Conservation (phyloP, 129 eudicot species). For the Calendula officinalis region DNA sequence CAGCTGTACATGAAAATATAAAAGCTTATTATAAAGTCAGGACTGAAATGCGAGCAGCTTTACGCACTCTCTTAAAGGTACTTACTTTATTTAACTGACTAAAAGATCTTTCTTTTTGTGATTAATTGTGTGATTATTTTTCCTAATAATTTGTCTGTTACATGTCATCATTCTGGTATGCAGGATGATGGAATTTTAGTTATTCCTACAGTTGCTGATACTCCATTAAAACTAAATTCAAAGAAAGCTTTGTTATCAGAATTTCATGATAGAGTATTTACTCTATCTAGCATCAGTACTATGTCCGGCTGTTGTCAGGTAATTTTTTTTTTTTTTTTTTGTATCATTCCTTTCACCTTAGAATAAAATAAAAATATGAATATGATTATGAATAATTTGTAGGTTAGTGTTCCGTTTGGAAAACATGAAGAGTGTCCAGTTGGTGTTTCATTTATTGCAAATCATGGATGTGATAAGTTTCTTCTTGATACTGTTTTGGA, state of each 20-base stretch:
- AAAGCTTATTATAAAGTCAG: constrained; percentile 73
- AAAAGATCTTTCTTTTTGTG: neutral
- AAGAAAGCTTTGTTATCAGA: constrained; percentile 52
- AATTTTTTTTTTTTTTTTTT: constrained; percentile 13
- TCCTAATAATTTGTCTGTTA: neutral
- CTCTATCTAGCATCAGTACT: constrained; percentile 67
- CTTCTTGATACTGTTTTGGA: constrained; percentile 87
- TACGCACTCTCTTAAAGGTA: constrained; percentile 81
- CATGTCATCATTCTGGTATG: neutral
- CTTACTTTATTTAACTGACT: constrained; percentile 21
- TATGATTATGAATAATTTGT: constrained; percentile 11
- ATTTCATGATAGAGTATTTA: constrained; percentile 59
- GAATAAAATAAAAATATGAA: neutral
- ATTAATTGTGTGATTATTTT: constrained; percentile 4
- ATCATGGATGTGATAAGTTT: constrained; percentile 80
- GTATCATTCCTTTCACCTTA: neutral
- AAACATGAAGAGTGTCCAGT: constrained; percentile 58
- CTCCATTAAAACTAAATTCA: constrained; percentile 56
- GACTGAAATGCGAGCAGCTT: constrained; percentile 76
- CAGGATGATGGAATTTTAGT: constrained; percentile 90
- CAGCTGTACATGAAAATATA: constrained; percentile 51
- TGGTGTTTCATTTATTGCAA: constrained; percentile 77
- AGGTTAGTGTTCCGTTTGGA: constrained; percentile 84
- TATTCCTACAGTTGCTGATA: constrained; percentile 78
- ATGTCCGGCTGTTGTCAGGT: constrained; percentile 99